Conservation (phyloP, 2,329 filamentous ascomycete genomes). For the Diplodia scrobiculata region DNA sequence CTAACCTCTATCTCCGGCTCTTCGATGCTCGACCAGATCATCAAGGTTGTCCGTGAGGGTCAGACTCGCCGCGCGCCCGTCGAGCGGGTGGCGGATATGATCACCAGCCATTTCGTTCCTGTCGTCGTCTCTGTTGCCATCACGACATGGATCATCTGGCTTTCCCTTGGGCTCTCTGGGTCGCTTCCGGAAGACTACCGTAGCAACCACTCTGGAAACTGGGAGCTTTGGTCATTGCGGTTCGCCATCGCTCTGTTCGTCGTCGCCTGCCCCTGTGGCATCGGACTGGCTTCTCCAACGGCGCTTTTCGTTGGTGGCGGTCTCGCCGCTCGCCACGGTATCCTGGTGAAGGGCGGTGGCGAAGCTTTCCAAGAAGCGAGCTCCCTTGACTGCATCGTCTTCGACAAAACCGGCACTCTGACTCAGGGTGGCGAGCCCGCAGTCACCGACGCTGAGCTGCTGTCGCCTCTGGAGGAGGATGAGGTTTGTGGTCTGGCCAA, state of each 20-base stretch:
- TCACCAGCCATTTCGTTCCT: conserved; percentile 78
- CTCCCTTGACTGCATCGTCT: conserved; percentile 74
- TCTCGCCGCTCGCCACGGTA: conserved; percentile 75
- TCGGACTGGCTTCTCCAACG: conserved; percentile 82
- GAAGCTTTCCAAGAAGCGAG: conserved; percentile 86
- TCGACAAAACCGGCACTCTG: conserved; percentile 86
- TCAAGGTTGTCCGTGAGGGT: conserved; percentile 73
- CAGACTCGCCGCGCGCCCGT: conserved; percentile 75
- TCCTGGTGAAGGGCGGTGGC: conserved; percentile 80
- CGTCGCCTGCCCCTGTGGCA: conserved; percentile 80
- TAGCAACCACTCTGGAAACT: conserved; percentile 60
- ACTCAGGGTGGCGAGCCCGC: conserved; percentile 71
- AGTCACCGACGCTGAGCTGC: conserved; percentile 60
- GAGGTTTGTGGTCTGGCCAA: conserved; percentile 59
- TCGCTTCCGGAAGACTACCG: conserved; percentile 60
- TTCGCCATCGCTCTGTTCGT: conserved; percentile 88
- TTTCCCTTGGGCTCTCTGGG: conserved; percentile 63
- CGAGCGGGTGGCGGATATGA: conserved; percentile 70
- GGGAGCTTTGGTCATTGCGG: conserved; percentile 72
- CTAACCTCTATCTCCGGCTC: conserved; percentile 67
- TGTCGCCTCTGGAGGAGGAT: conserved; percentile 38
- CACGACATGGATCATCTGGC: conserved; percentile 71
- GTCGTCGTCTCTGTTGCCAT: conserved; percentile 70
- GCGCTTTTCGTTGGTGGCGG: conserved; percentile 81
- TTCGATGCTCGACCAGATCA: conserved; percentile 80